phyloP scores from a whole-genome alignment of 1,139 yeast species.

The Blastobotrys petasosporus region DNA sequence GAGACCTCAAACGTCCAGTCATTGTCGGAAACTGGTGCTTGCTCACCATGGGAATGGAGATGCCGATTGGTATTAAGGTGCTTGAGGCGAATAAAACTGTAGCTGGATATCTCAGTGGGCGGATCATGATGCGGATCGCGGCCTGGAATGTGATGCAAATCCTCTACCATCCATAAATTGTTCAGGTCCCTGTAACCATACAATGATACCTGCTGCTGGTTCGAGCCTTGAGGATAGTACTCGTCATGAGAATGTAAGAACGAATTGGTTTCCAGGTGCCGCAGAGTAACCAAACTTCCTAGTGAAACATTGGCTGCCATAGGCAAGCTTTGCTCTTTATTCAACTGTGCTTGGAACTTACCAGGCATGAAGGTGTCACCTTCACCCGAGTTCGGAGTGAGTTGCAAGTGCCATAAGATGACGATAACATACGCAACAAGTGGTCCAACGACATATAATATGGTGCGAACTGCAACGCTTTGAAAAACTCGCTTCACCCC shows the following conservation, averaged over 20 bases:
- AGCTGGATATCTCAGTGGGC: slow-evolving; percentile 37
- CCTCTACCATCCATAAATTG: slow-evolving; percentile 65
- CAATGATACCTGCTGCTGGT: slow-evolving; percentile 64
- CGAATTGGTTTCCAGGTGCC: slow-evolving; percentile 56
- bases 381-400: slow-evolving; percentile 44
- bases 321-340: slow-evolving; percentile 38
- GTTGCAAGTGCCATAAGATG: slow-evolving; percentile 46
- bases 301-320: slow-evolving; percentile 48
- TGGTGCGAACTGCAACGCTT: slow-evolving; percentile 32
- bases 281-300: slow-evolving; percentile 62
- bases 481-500: slow-evolving; percentile 30
- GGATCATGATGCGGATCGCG: slow-evolving; percentile 12
- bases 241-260: slow-evolving; percentile 64
- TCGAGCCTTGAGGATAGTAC: slow-evolving; percentile 49
- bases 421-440: slow-evolving; percentile 42
- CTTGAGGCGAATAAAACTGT: slow-evolving; percentile 50
- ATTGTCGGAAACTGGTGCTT: slow-evolving; percentile 76
- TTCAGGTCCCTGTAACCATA: slow-evolving; percentile 48
- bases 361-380: slow-evolving; percentile 48
- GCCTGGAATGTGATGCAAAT: slow-evolving; percentile 12
- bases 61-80: slow-evolving; percentile 58
- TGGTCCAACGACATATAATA: slow-evolving; percentile 45
- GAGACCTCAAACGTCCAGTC: slow-evolving; percentile 74
- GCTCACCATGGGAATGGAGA: slow-evolving; percentile 47
- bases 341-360: slow-evolving; percentile 53